Evolutionary conservation across 139 green algal species (phyloP).

Genomic region (Chlorella sp.): DNA sequence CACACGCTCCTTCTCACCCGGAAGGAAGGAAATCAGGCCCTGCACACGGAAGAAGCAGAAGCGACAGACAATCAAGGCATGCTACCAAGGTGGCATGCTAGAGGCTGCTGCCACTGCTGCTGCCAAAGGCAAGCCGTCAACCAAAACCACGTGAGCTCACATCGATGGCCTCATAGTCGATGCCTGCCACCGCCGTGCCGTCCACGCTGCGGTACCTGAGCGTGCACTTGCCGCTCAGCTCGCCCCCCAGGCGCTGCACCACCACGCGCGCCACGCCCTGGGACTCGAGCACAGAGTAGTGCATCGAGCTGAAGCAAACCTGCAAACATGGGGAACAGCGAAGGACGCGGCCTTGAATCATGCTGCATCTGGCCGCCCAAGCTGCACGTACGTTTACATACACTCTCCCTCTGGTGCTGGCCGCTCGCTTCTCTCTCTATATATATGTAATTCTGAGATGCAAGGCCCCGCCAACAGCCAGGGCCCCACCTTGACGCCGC

Average conservation of each 20-base stretch:
- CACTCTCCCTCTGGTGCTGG: neutral
- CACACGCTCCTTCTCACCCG: constrained; percentile 12
- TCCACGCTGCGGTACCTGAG: constrained; percentile 12
- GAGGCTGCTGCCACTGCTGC: too few relatives aligned
- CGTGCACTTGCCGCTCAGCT: neutral
- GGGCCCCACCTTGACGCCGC: neutral
- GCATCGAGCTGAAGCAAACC: constrained; percentile 13
- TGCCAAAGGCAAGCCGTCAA: neutral
- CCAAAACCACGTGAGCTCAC: neutral
- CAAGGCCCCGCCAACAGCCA: neutral
- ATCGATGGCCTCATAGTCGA: constrained; percentile 15
- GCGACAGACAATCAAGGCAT: too few relatives aligned
- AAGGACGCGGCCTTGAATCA: too few relatives aligned
- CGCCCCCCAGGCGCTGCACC: neutral
- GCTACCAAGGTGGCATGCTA: too few relatives aligned
- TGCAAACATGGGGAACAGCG: neutral
- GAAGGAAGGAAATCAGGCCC: constrained; percentile 8
- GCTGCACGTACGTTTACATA: neutral
- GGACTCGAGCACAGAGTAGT: constrained; percentile 23
- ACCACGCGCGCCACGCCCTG: neutral
- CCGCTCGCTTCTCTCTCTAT: too few relatives aligned
- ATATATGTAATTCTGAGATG: neutral
- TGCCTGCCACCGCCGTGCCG: constrained; percentile 14
- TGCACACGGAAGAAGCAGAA: neutral
- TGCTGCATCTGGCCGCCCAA: neutral